Base-by-base conservation (phyloP, 139 green algal species). In the Spirogloea muscicola region DNA sequence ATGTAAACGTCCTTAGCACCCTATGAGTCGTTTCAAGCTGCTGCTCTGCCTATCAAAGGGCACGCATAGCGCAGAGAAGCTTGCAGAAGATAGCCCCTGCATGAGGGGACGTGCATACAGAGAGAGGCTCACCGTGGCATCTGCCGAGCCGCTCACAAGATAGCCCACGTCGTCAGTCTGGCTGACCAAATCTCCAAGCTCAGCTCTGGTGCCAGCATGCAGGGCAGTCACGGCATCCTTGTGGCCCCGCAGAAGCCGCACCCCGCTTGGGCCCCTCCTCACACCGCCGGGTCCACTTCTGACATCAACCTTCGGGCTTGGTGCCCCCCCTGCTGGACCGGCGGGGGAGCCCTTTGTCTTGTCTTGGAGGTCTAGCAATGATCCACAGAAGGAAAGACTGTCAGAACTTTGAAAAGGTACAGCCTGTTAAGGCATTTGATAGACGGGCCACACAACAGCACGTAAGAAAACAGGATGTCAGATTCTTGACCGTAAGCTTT, bases 211-310 rank as follows among this genome's bases (percentile, higher is more conserved):
- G 33, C 63, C 63, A 27, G 31, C 43, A 7, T 72, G 63, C 25
- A 72, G 63, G 29, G 63, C 63, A 31, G 63, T 72, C 21, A 72
- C 33, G 27, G 63, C 29, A 27, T 60, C 29, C 46, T 65, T 66
- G 63, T 72, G 63, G 6, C 63, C 63, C 2, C 46, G 43, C 3
- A 72, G 31, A 6, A 72, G 21, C 0, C 63, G 33, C 27, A 72
- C 27, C 63, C 63, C 63, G 29, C 27, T 59, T 27, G 49, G 27
- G 49, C 49, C 49, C 49, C 49, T 21, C 10, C 5, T 29, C 49
- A 59, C 49, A 37, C 33, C 27, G 49, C 31, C 7, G 9, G 9
- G 5, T 0, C 3, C 49, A 59, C 10, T 29, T 29, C 49, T 1
- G 49, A 4, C 13, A 27, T 27, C 49, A 37, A 27, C 16, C 33